A percentile compares a stretch with the other conserved stretches of the same genome.
Conservation (phyloP, 2,329 filamentous ascomycete species). For the Microdochium nivale region DNA sequence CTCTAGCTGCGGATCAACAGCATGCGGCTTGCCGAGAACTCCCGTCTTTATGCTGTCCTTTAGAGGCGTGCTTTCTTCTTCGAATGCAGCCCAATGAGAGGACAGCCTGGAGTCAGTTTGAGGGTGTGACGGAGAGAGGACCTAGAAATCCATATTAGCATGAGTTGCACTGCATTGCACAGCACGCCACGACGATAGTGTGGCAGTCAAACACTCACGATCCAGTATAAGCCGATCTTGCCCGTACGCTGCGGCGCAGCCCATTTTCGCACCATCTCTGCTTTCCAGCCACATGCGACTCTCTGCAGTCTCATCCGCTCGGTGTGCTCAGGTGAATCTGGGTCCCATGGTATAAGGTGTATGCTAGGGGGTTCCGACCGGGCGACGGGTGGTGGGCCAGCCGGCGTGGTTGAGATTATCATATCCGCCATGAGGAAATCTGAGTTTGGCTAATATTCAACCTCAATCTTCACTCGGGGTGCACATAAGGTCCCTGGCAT, state of each 20-base stretch:
- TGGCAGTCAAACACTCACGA: not conserved
- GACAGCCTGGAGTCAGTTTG: not conserved
- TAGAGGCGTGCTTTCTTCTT: not conserved
- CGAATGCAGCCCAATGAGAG: not conserved
- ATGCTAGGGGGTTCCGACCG: not conserved
- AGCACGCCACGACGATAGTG: too few species aligned
- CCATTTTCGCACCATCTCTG: not conserved
- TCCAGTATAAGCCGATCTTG: not conserved
- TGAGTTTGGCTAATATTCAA: too few species aligned
- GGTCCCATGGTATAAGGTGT: not conserved
- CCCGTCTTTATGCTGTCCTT: not conserved
- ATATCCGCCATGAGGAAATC: not conserved
- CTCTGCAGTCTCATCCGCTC: not conserved
- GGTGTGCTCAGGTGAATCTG: not conserved
- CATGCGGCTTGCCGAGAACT: not conserved
- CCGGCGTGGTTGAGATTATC: not conserved
- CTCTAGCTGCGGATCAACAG: not conserved
- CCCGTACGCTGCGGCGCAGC: not conserved
- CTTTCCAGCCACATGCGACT: not conserved
- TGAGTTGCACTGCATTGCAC: too few species aligned
- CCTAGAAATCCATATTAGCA: not conserved
- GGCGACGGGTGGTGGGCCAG: not conserved
- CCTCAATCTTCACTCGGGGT: too few species aligned
- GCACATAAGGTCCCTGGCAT: too few species aligned
- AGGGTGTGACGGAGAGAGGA: not conserved